Percentiles rank a stretch among this genome's conserved stretches.
phyloP scores from a whole-genome alignment of 2,329 filamentous ascomycete genomes.

The Rutstroemia sp. region DNA sequence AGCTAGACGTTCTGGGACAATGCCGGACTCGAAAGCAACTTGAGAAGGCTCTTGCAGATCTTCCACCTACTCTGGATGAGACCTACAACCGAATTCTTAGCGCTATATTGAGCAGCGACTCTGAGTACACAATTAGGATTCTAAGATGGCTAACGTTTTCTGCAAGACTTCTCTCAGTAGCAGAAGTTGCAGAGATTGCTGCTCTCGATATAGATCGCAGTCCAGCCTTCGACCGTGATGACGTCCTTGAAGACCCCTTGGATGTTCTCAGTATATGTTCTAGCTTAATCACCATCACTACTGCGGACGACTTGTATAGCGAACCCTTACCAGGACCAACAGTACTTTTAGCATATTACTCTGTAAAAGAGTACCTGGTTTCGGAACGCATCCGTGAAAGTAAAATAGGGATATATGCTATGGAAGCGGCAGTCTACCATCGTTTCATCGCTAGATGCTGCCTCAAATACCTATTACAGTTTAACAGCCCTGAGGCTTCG shows the following conservation, averaged over 20 bases:
- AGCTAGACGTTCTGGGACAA: slow-evolving; percentile 17
- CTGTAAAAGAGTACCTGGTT: slow-evolving; percentile 27
- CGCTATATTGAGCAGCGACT: slow-evolving; percentile 14
- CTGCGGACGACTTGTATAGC: neutral
- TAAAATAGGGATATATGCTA: neutral
- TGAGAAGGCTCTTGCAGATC: slow-evolving; percentile 3
- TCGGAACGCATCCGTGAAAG: slow-evolving; percentile 16
- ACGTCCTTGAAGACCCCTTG: slow-evolving; percentile 27
- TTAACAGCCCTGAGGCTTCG: neutral
- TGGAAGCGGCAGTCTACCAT: neutral
- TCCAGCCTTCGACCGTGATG: slow-evolving; percentile 9
- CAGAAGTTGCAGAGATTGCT: slow-evolving; percentile 15
- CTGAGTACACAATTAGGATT: slow-evolving; percentile 19
- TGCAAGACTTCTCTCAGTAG: slow-evolving; percentile 20
- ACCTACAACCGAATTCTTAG: slow-evolving; percentile 20
- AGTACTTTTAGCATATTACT: slow-evolving; percentile 25
- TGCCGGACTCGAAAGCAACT: slow-evolving; percentile 1
- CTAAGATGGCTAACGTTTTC: slow-evolving; percentile 25
- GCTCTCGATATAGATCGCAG: slow-evolving; percentile 15
- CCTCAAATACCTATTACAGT: slow-evolving; percentile 10
- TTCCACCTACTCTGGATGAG: slow-evolving; percentile 18
- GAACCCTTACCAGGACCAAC: too few species aligned
- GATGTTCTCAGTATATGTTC: slow-evolving; percentile 16
- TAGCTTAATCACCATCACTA: neutral
- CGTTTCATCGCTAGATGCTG: slow-evolving; percentile 15